These are phyloP conservation scores for Neofusicoccum sp. DNA, from an alignment of 2,329 filamentous ascomycete genomes.

Conservation along the genomic window DNA sequence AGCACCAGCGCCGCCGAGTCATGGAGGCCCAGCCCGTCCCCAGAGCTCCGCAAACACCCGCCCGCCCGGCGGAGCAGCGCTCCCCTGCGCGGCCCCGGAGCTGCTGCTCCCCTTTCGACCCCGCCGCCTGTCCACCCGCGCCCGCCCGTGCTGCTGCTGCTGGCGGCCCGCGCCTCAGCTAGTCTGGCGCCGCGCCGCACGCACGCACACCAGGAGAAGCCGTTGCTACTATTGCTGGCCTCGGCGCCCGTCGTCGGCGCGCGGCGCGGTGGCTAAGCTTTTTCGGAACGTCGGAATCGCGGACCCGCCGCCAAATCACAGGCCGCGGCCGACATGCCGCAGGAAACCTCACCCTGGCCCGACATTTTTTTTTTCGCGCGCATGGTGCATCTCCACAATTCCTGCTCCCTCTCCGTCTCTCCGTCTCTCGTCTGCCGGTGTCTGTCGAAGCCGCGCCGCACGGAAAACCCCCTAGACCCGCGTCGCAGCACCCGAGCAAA, in stretches of 20 bases:
- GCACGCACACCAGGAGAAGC: no score
- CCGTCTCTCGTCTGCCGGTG: no score
- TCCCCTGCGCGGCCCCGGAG: not conserved
- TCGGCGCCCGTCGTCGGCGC: not conserved
- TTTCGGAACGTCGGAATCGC: conserved; percentile 6
- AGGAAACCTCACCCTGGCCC: not conserved
- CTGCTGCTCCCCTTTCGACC: not conserved
- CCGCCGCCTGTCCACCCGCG: not conserved
- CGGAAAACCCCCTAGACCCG: no score
- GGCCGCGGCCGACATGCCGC: not conserved
- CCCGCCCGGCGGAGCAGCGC: not conserved
- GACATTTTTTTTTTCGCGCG: not conserved
- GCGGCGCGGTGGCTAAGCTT: not conserved
- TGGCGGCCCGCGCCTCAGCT: not conserved
- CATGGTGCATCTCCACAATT: conserved; percentile 10
- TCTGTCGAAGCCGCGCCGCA: no score
- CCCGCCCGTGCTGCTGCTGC: not conserved
- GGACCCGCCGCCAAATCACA: conserved; percentile 9
- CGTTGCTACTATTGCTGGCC: no score
- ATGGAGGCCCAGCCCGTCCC: conserved; percentile 9
- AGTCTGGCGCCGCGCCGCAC: not conserved
- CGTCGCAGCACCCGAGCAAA: no score
- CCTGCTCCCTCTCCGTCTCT: no score
- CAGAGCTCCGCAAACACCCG: not conserved
- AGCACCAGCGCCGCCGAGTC: conserved; percentile 3